Evolutionary conservation across 306 rosid species (phyloP), one percentile per base, ranked within the genome.

Genomic region (Glycine soja): DNA sequence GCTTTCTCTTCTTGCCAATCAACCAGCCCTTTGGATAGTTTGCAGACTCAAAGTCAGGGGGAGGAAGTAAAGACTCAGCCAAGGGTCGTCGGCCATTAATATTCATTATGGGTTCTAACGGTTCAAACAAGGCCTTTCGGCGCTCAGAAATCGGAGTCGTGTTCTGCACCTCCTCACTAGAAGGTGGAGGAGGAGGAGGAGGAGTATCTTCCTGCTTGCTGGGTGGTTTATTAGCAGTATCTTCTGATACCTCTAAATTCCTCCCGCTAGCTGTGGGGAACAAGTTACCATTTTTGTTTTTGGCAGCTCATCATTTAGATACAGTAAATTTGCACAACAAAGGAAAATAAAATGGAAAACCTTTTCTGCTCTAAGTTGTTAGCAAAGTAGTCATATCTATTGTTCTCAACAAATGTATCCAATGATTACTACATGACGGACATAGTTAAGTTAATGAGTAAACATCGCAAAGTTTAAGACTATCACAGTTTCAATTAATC

Each of bases 1-100:
- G 98, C 89, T 93, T 93, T 51, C 99, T 86, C 84, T 92, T 96
- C 90, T 96, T 96, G 11, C 97, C 98, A 7, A 92, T 89, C 54
- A 92, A 84, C 99, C 99, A 96, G 8, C 99, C 99, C 62, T 87
- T 86, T 14, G 98, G 98, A 85, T 96, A 96, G 83, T 70, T 64
- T 14, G 98, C 67, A 3, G 93, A 81, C 24, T 96, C 97, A 70
- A 96, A 93, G 72, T 96, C 99, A 4, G 99, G 98, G 0, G 97
- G 98, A 62, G 98, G 99, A 79, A 96, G 98, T 58, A 96, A 82
- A 52, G 97, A 90, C 85, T 96, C 99, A 12, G 90, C 87, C 1
- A 88, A 88, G 30, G 89, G 97, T 56, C 91, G 83, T 63, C 74
- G 86, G 15, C 91, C 95, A 68, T 89, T 88, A 66, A 83, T 6